These are phyloP conservation scores for Nephelium lappaceum DNA, from an alignment of 345 rosid genomes.

Conservation along the genomic window DNA sequence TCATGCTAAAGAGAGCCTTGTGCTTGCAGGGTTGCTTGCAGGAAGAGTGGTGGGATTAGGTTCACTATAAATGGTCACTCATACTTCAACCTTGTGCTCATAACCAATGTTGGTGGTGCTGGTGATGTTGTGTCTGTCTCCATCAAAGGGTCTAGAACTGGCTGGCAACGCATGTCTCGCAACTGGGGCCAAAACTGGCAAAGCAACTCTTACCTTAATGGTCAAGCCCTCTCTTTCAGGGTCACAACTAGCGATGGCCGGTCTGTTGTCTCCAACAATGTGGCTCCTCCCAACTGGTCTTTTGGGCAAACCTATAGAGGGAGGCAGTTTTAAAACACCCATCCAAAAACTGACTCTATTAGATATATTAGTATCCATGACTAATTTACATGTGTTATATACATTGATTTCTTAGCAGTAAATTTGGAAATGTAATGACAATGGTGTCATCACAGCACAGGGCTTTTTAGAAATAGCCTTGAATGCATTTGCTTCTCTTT, in stretches of 20 bases:
- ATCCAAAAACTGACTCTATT: background rate
- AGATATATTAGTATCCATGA: background rate
- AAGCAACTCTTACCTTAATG: slow-evolving; percentile 31
- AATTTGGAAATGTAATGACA: slow-evolving; percentile 7
- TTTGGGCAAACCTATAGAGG: slow-evolving; percentile 30
- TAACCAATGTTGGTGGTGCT: slow-evolving; percentile 37
- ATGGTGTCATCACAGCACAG: background rate
- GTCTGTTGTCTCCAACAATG: slow-evolving; percentile 26
- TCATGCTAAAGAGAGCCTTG: background rate
- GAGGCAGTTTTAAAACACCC: slow-evolving; percentile 16
- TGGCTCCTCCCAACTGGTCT: slow-evolving; percentile 33
- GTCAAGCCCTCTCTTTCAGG: slow-evolving; percentile 31
- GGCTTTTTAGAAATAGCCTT: slow-evolving; percentile 8
- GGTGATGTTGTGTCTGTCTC: slow-evolving; percentile 29
- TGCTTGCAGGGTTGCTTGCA: slow-evolving; percentile 26
- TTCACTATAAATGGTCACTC: slow-evolving; percentile 33
- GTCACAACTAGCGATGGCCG: slow-evolving; percentile 28
- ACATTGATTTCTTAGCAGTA: background rate
- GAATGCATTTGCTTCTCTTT: slow-evolving; percentile 3
- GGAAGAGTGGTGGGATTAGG: slow-evolving; percentile 28
- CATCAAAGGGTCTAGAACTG: slow-evolving; percentile 23
- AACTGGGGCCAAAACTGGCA: slow-evolving; percentile 40
- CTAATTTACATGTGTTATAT: background rate
- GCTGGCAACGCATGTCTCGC: slow-evolving; percentile 32
- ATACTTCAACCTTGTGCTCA: slow-evolving; percentile 31